phyloP scores from a whole-genome alignment of 768 basidiomycete genomes.

The Aureoboletus auriporus region DNA sequence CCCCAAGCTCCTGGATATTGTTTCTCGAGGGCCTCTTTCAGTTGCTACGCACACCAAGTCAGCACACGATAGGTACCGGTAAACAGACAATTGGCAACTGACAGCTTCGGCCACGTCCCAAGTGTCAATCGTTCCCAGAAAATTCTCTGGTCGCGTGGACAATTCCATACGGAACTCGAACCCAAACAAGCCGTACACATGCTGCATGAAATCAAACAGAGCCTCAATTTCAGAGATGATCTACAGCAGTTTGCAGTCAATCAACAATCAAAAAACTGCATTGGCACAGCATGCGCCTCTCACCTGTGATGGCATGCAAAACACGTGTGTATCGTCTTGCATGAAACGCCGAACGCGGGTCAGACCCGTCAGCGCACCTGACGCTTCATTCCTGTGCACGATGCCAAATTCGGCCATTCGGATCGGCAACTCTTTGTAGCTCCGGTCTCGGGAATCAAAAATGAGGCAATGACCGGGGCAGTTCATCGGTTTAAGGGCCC shows the following conservation, averaged over 20 bases:
- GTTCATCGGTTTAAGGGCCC: conserved; percentile 98
- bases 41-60: conserved; percentile 52
- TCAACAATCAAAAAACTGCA: background rate
- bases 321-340: conserved; percentile 98
- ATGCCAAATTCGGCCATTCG: conserved; percentile 99
- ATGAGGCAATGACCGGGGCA: conserved; percentile 97
- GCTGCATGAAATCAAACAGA: conserved; percentile 93
- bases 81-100: conserved; percentile 15
- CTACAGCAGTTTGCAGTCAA: conserved; percentile 33
- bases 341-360: conserved; percentile 93
- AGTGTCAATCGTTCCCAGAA: conserved; percentile 81
- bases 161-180: conserved; percentile 93
- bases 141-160: conserved; percentile 95
- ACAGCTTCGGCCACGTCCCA: conserved; percentile 90
- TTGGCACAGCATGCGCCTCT: conserved; percentile 5
- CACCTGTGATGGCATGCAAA: conserved; percentile 92
- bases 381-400: conserved; percentile 94
- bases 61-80: background rate
- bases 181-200: conserved; percentile 90
- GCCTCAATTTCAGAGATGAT: conserved; percentile 82
- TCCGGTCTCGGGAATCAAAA: conserved; percentile 90
- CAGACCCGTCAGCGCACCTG: conserved; percentile 88
- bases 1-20: conserved; percentile 88
- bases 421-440: conserved; percentile 93
- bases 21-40: conserved; percentile 77